phyloP scores from a whole-genome alignment of 208 protist genomes.

The Crithidia brevicula region DNA sequence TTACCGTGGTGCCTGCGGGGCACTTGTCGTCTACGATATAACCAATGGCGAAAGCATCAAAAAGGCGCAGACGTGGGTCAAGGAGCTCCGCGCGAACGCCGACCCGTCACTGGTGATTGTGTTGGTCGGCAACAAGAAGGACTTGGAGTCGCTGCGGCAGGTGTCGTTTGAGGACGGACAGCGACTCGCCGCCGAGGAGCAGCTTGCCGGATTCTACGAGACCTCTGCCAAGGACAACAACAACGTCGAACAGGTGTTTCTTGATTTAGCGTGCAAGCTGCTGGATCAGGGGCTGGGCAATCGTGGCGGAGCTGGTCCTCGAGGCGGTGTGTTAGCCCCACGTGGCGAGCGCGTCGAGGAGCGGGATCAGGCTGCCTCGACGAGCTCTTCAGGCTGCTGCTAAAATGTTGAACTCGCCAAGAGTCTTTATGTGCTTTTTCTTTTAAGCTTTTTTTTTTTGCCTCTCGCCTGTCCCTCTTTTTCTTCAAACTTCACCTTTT shows the following conservation, averaged over 20 bases:
- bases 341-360: conserved; percentile 34
- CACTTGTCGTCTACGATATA: conserved; percentile 98
- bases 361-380: conserved; percentile 19
- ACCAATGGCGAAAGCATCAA: conserved; percentile 95
- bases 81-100: conserved; percentile 94
- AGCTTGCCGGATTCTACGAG: conserved; percentile 83
- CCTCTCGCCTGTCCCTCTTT: neutral
- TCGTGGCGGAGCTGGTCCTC: conserved; percentile 18
- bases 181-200: conserved; percentile 71
- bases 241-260: conserved; percentile 88
- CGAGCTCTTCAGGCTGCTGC: conserved; percentile 43
- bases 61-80: conserved; percentile 96
- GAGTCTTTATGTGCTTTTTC: neutral
- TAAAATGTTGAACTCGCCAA: neutral
- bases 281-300: conserved; percentile 87
- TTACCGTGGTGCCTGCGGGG: conserved; percentile 92
- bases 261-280: conserved; percentile 91
- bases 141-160: conserved; percentile 91
- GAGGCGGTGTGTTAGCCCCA: conserved; percentile 30
- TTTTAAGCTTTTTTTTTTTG: neutral
- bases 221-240: conserved; percentile 87
- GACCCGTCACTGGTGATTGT: conserved; percentile 91
- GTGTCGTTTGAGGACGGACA: conserved; percentile 76
- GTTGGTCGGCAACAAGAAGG: conserved; percentile 97
- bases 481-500: neutral